Evolutionary conservation across 2,329 filamentous ascomycete species (phyloP).

Genomic region (Penicillium sp.): DNA sequence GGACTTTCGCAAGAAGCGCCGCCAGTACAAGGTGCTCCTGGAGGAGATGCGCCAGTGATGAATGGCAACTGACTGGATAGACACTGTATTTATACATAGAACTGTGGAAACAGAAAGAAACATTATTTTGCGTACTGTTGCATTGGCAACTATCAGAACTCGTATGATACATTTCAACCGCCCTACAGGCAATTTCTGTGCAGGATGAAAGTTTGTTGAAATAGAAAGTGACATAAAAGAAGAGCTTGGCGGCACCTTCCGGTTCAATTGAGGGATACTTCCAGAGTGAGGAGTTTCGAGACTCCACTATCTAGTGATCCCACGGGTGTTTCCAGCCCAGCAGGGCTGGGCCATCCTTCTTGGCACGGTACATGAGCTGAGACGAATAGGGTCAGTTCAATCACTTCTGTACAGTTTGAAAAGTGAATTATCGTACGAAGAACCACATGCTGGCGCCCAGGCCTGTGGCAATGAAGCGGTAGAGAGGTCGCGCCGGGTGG

Average conservation of each 20-base stretch:
- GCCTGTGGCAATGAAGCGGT: conserved; percentile 79
- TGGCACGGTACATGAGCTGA: conserved; percentile 91
- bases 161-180: conserved; percentile 24
- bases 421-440: conserved; percentile 58
- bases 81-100: conserved; percentile 13
- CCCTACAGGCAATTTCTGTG: conserved; percentile 2
- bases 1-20: conserved; percentile 66
- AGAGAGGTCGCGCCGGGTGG: conserved; percentile 62
- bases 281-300: not conserved
- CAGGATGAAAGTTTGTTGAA: conserved; percentile 1
- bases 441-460: conserved; percentile 99
- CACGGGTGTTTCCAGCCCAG: conserved; percentile 94
- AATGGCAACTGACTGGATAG: not conserved
- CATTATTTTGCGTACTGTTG: conserved; percentile 1
- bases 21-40: conserved; percentile 76
- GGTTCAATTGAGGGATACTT: not conserved
- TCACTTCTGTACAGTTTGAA: not conserved
- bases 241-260: not conserved
- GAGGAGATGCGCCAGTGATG: conserved; percentile 55
- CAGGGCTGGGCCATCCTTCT: conserved; percentile 88
- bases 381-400: conserved; percentile 16
- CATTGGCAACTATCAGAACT: conserved; percentile 15
- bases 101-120: conserved; percentile 10
- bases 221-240: conserved; percentile 5
- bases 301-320: conserved; percentile 61